Evolutionary conservation across 768 basidiomycete genomes (phyloP), one percentile per base, ranked within the genome.

Genomic region (Floccularia luteovirens): DNA sequence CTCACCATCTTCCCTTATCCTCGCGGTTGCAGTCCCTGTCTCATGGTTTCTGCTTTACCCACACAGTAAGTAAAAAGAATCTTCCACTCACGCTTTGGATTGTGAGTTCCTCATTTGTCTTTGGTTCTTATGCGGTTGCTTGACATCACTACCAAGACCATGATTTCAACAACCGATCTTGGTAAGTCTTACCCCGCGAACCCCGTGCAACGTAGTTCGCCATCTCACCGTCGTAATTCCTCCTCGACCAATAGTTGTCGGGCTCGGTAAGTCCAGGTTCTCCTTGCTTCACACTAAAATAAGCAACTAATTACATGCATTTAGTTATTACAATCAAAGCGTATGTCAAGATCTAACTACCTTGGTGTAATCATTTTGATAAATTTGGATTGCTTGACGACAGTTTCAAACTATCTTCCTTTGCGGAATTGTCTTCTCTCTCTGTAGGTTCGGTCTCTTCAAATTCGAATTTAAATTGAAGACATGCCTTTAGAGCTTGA

Each of bases 251-350:
- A 28, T 24, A 69, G 68, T 57, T 24, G 59, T 59, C 37, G 64
- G 63, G 42, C 49, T 64, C 24, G 53, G 67, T 69, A 45, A 48
- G 64, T 53, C 17, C 33, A n/a, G 8, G n/a, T 24, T 10, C 11
- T 10, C 12, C 2, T 37, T 2, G 25, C 2, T 23, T 37, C 11
- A 11, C 10, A 10, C 17, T 37, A 11, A 20, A 20, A 24, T 8
- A 20, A 11, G 8, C 22, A 23, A 37, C 22, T 11, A 12, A 37
- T 24, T 24, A 12, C 21, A 20, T 36, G 7, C n/a, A 42, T 30
- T 12, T 33, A 79, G 77, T 63, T 19, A 74, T 77, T 43, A 72
- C 74, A 1, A 64, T 52, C 24, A 77, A 72, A 63, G 67, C 70
- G 74, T 77, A 36, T 33, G 72, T 53, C 22, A 17, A 42, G 11